These are phyloP conservation scores for Aspergillus sp. DNA, from an alignment of 2,329 filamentous ascomycete genomes.

Conservation along the genomic window DNA sequence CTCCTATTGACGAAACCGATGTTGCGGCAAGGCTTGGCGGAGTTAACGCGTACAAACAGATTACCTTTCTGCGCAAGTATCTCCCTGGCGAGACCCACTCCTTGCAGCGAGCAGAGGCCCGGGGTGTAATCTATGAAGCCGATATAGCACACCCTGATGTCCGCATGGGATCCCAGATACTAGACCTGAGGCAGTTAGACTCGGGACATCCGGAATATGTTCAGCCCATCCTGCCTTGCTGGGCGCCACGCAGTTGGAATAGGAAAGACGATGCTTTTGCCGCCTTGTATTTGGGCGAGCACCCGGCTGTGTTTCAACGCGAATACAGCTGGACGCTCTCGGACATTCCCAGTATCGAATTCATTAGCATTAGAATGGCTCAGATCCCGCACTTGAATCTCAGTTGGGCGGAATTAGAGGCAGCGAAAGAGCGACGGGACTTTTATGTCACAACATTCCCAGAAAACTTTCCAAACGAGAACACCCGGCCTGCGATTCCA, in stretches of 20 bases:
- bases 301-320: slow-evolving; percentile 7
- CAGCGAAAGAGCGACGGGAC: background rate
- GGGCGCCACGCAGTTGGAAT: slow-evolving; percentile 7
- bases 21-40: slow-evolving; percentile 13
- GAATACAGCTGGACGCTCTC: slow-evolving; percentile 11
- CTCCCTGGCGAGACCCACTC: slow-evolving; percentile 17
- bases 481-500: background rate
- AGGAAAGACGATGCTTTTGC: slow-evolving; percentile 15
- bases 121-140: slow-evolving; percentile 13
- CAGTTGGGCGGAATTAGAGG: slow-evolving; percentile 4
- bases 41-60: slow-evolving; percentile 11
- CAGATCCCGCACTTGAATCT: slow-evolving; percentile 15
- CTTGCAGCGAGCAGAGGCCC: slow-evolving; percentile 16
- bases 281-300: slow-evolving; percentile 11
- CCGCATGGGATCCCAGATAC: slow-evolving; percentile 7
- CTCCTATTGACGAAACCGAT: slow-evolving; percentile 10
- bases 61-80: slow-evolving; percentile 14
- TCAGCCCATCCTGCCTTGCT: slow-evolving; percentile 7
- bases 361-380: slow-evolving; percentile 16
- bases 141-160: slow-evolving; percentile 11
- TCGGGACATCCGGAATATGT: slow-evolving; percentile 4
- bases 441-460: background rate
- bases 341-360: slow-evolving; percentile 7
- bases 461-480: background rate
- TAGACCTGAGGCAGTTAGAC: slow-evolving; percentile 9